Conservation (phyloP, 331 rosid species). For the Ulmus americana region DNA sequence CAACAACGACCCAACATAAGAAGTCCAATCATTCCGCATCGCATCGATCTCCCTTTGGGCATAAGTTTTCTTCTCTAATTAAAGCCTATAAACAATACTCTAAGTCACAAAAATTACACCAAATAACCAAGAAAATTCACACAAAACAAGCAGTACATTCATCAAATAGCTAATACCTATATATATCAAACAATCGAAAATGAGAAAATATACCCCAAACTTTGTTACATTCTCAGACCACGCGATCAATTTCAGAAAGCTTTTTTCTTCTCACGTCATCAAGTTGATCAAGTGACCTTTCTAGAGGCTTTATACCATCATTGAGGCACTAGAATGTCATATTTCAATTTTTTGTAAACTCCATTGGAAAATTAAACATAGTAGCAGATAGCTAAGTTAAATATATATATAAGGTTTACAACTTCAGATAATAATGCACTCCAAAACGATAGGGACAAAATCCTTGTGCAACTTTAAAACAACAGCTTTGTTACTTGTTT, state of each 20-base stretch:
- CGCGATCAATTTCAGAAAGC: conserved; percentile 81
- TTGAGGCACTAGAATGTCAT: conserved; percentile 57
- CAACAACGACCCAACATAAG: too few species aligned
- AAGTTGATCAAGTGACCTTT: conserved; percentile 86
- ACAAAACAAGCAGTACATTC: too few species aligned
- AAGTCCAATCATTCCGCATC: too few species aligned
- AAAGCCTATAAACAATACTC: too few species aligned
- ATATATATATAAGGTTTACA: background rate
- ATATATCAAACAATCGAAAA: too few species aligned
- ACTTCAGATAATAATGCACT: conserved; percentile 33
- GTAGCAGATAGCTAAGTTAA: background rate
- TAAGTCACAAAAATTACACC: too few species aligned
- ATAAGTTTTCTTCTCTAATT: too few species aligned
- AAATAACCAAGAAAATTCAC: too few species aligned
- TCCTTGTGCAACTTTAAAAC: conserved; percentile 82
- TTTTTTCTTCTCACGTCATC: conserved; percentile 92
- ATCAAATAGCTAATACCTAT: too few species aligned
- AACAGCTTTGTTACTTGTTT: conserved; percentile 71
- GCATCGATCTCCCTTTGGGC: too few species aligned
- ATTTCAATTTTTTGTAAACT: background rate
- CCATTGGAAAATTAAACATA: background rate
- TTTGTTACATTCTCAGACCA: conserved; percentile 43
- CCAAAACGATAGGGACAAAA: conserved; percentile 87
- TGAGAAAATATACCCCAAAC: too few species aligned
- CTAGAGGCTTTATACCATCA: conserved; percentile 97